Percentiles rank a stretch among this genome's conserved stretches.
Evolutionary conservation across 1,284 basidiomycete species (phyloP).

Genomic region (Thelephora terrestris): DNA sequence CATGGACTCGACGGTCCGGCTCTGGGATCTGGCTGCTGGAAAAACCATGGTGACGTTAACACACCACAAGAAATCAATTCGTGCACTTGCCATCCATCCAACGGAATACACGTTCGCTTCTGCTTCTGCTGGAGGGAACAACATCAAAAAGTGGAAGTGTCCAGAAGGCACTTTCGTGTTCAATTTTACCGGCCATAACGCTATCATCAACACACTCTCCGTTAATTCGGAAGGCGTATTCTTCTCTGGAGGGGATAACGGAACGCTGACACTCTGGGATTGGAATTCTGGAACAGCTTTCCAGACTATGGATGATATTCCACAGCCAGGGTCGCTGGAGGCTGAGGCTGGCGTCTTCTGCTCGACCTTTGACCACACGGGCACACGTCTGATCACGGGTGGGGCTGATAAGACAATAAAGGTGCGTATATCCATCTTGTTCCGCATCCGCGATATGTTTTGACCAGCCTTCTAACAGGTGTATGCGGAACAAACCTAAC

Average conservation of each 20-base stretch:
- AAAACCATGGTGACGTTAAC: conserved; percentile 94
- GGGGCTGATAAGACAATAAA: conserved; percentile 99
- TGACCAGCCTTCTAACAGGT: conserved; percentile 22
- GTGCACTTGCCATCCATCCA: conserved; percentile 88
- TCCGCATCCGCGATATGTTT: conserved; percentile 1
- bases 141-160: conserved; percentile 99
- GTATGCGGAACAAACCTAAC: conserved; percentile 36
- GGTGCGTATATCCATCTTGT: conserved; percentile 30
- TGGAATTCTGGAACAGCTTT: conserved; percentile 92
- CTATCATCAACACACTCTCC: conserved; percentile 93
- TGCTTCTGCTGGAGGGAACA: conserved; percentile 92
- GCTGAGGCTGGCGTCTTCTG: conserved; percentile 95
- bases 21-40: conserved; percentile 99
- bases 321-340: conserved; percentile 94
- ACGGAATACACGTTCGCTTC: conserved; percentile 95
- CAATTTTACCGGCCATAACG: conserved; percentile 94
- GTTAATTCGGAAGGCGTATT: conserved; percentile 95
- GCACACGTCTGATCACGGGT: conserved; percentile 90
- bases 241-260: conserved; percentile 93
- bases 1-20: conserved; percentile 94
- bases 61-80: conserved; percentile 97
- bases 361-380: conserved; percentile 93
- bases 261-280: conserved; percentile 86
- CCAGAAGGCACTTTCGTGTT: conserved; percentile 92
- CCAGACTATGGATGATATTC: conserved; percentile 89